Evolutionary conservation across 495 filamentous ascomycete genomes (phyloP).

Genomic region (Neurospora africana): DNA sequence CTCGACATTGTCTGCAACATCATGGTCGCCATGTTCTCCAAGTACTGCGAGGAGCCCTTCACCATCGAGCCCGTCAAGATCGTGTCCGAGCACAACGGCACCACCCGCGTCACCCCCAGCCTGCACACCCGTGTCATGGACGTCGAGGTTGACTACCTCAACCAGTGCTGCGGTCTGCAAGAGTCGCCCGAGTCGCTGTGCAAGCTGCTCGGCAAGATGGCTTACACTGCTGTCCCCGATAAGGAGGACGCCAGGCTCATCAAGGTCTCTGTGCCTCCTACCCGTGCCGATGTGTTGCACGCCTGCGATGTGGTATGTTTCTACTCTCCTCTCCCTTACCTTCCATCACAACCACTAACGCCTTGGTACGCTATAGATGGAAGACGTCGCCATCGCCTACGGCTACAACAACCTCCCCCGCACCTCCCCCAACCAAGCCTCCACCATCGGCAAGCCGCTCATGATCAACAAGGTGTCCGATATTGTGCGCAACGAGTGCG

Average conservation of each 20-base stretch:
- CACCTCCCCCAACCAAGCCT: conserved; percentile 68
- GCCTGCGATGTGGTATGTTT: conserved; percentile 66
- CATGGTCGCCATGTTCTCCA: conserved; percentile 93
- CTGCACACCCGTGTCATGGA: conserved; percentile 62
- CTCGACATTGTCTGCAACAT: conserved; percentile 91
- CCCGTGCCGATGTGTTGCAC: conserved; percentile 88
- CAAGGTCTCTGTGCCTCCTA: conserved; percentile 74
- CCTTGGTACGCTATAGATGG: conserved; percentile 57
- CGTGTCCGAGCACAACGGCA: conserved; percentile 78
- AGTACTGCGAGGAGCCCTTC: conserved; percentile 80
- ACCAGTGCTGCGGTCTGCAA: conserved; percentile 74
- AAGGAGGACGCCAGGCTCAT: conserved; percentile 58
- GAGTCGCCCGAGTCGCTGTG: conserved; percentile 62
- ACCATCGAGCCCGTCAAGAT: conserved; percentile 90
- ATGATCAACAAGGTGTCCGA: conserved; percentile 90
- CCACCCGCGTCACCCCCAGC: conserved; percentile 70
- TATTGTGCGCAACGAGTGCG: conserved; percentile 80
- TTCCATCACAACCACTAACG: neutral
- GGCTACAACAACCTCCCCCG: conserved; percentile 92
- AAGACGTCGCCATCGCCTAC: conserved; percentile 90
- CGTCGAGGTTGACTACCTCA: conserved; percentile 85
- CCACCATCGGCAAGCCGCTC: conserved; percentile 77
- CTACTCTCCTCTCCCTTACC: too few relatives aligned
- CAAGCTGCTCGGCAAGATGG: conserved; percentile 75
- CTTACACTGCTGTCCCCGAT: conserved; percentile 56